Conservation (phyloP, 2,329 filamentous ascomycete genomes). For the Xylaria hypoxylon region DNA sequence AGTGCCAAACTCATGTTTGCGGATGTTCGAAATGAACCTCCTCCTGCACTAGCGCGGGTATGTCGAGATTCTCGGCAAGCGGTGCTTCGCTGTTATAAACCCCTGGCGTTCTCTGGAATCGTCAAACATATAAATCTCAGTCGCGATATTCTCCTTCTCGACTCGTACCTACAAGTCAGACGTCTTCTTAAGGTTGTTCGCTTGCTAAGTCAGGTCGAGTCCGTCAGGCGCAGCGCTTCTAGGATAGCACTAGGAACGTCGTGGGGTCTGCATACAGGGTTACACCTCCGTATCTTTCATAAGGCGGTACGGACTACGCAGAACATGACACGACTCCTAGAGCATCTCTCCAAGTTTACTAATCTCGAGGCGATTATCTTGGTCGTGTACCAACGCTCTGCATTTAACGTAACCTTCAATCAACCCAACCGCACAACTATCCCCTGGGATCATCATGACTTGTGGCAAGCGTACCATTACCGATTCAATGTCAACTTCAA, state of each 20-base stretch:
- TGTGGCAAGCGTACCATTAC: slow-evolving; percentile 60
- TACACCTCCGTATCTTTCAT: slow-evolving; percentile 60
- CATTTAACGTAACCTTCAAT: slow-evolving; percentile 53
- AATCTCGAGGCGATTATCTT: slow-evolving; percentile 57
- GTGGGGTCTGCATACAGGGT: slow-evolving; percentile 59
- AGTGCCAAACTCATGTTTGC: slow-evolving; percentile 60
- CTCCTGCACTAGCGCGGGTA: slow-evolving; percentile 57
- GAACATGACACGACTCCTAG: slow-evolving; percentile 58
- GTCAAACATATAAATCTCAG: slow-evolving; percentile 61
- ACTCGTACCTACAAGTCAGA: slow-evolving; percentile 62
- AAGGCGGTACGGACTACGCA: slow-evolving; percentile 55
- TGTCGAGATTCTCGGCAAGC: slow-evolving; percentile 59
- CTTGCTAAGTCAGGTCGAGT: slow-evolving; percentile 60
- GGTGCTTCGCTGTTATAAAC: slow-evolving; percentile 58
- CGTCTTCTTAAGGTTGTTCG: slow-evolving; percentile 59
- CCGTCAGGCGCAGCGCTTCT: slow-evolving; percentile 56
- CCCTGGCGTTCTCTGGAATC: slow-evolving; percentile 58
- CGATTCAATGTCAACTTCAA: slow-evolving; percentile 61
- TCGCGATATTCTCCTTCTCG: slow-evolving; percentile 60
- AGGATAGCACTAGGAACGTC: slow-evolving; percentile 60
- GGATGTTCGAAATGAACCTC: slow-evolving; percentile 59
- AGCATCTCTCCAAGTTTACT: slow-evolving; percentile 56
- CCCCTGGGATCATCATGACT: slow-evolving; percentile 53
- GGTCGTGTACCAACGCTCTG: slow-evolving; percentile 61
- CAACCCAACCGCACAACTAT: slow-evolving; percentile 38